Evolutionary conservation across 768 basidiomycete genomes (phyloP), one percentile per base, ranked within the genome.

Genomic region (Russula sp.): DNA sequence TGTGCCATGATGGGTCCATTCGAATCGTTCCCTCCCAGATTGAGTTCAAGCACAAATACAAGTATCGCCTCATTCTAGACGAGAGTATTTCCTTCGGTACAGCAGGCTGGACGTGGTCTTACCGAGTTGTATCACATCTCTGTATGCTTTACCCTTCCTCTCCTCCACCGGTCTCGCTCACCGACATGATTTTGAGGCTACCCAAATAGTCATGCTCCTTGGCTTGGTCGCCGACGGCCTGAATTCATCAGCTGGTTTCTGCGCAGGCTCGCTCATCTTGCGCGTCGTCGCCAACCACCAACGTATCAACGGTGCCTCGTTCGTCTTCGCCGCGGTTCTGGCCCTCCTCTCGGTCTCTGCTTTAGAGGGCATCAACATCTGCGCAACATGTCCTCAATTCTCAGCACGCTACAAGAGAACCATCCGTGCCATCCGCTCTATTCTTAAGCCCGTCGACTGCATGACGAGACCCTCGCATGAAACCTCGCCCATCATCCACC

Each of bases 81-180:
- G 97, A 99, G 73, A 86, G 83, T 61, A 83, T 91, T 67, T 98
- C 96, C 0, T 96, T 99, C 70, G 97, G 97, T 38, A 82, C 87
- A 39, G 85, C 98, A 16, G 97, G 96, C 95, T 29, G 97, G 97
- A 41, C 88, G 95, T 56, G 97, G 97, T 42, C 76, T 98, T 54
- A 98, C 97, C 0, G 96, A 99, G 70, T 76, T 97, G 20, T 98
- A 90, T 75, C 93, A 94, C 61, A 88, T 98, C 55, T 88, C 93
- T 0, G 94, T 93, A 74, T 57, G 87, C 74, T 61, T 63, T 8
- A 38, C 18, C 20, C 3, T 22, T 36, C 6, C 32, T 3, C 6
- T 1, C 2, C 7, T 6, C 42, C 47, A 6, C 34, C 22, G n/a
- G n/a, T n/a, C n/a, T n/a, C n/a, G n/a, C 22, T 50, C 9, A 45